Evolutionary conservation across 441 rosid species (phyloP), one percentile per base, ranked within the genome.

Genomic region (Erodium moschatum): DNA sequence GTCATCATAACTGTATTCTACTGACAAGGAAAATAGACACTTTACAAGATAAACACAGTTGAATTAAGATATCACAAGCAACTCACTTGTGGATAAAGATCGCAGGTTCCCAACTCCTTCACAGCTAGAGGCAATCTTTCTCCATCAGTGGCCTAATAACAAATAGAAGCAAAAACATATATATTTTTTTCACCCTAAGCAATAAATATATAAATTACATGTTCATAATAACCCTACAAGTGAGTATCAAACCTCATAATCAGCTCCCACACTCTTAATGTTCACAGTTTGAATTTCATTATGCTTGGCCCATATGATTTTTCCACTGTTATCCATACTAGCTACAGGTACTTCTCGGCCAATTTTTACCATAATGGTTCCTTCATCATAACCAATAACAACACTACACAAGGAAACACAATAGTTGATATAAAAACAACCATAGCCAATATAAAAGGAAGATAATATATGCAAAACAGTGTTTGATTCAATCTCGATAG

Each of bases 261-360:
- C 97, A 77, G 95, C 86, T 66, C 95, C 97, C 54, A 91, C 87
- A 72, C 85, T 91, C 91, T 90, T 91, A 82, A 94, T 91, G 79
- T 94, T 94, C 73, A 94, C 96, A 29, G 31, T 29, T 29, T 29
- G 31, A 29, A 29, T 29, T 29, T 29, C 31, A 29, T 29, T 29
- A 29, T 94, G 99, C 79, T 89, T 94, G 24, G 99, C 97, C 99
- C 99, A 94, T 76, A 94, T 91, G 77, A 94, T 88, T 80, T 90
- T 94, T 71, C 99, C 99, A 81, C 96, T 87, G 80, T 82, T 90
- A 80, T 95, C 99, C 99, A 95, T 95, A 75, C 99, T 95, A 68
- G 97, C 96, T 56, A 95, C 97, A 72, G 99, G 99, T 70, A 82
- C 90, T 84, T 95, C 97, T 69, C 92, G 88, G 50, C 98, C 99